Percentiles rank a stretch among this genome's conserved stretches.
Conservation (phyloP, 495 filamentous ascomycete species). For the Chaetomium cochliodes region DNA sequence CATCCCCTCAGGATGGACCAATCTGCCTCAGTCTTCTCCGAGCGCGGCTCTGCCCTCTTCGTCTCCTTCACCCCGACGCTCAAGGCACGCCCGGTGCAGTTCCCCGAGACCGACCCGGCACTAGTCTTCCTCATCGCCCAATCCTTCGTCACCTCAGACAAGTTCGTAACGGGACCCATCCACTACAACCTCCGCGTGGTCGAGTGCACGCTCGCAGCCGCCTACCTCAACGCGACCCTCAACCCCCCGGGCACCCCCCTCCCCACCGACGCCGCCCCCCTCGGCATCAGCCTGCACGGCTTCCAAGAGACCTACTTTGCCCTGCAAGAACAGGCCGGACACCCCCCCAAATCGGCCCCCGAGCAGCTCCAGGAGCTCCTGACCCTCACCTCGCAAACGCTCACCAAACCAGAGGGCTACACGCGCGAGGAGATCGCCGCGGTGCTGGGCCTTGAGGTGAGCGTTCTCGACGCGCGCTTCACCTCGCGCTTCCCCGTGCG, state of each 20-base stretch:
- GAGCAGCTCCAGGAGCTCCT: slow-evolving; percentile 68
- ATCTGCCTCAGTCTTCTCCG: slow-evolving; percentile 90
- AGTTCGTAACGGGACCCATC: slow-evolving; percentile 86
- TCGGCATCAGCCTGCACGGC: slow-evolving; percentile 79
- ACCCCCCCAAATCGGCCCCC: slow-evolving; percentile 29
- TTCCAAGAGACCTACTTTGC: slow-evolving; percentile 81
- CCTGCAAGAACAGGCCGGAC: slow-evolving; percentile 48
- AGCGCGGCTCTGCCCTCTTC: slow-evolving; percentile 80
- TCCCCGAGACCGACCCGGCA: slow-evolving; percentile 78
- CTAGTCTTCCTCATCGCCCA: slow-evolving; percentile 92
- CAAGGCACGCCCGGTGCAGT: slow-evolving; percentile 70
- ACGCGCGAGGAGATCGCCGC: slow-evolving; percentile 82
- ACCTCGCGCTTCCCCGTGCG: slow-evolving; percentile 84
- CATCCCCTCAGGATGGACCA: slow-evolving; percentile 77
- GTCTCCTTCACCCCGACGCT: slow-evolving; percentile 87
- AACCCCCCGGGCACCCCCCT: slow-evolving; percentile 62
- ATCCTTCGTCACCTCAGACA: slow-evolving; percentile 88
- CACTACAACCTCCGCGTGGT: slow-evolving; percentile 97
- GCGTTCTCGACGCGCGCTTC: slow-evolving; percentile 69
- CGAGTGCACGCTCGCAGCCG: slow-evolving; percentile 87
- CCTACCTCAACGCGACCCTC: slow-evolving; percentile 54
- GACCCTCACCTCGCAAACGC: slow-evolving; percentile 57
- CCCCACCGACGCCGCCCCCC: slow-evolving; percentile 74
- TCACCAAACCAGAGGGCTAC: slow-evolving; percentile 78
- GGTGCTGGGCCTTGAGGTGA: slow-evolving; percentile 64